Evolutionary conservation across 225 moss, liverwort and hornwort genomes (phyloP).

Genomic region (Physcomitrium patens): DNA sequence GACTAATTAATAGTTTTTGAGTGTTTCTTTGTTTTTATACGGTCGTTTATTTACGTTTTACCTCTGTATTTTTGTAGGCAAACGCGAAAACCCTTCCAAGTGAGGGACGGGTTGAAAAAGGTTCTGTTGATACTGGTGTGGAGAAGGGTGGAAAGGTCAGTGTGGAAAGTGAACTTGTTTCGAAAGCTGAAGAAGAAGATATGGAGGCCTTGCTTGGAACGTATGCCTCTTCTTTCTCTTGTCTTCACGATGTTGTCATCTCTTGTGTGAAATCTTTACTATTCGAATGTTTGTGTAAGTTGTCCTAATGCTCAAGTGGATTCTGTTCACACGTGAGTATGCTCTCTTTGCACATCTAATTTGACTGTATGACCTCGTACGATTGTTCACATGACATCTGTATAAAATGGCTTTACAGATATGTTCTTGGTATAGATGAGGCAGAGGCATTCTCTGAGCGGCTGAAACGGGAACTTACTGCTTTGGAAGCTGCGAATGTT

Average conservation of each 20-base stretch:
- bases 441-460: constrained; percentile 99
- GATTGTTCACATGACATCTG: constrained; percentile 19
- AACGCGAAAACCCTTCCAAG: constrained; percentile 92
- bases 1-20: constrained; percentile 1
- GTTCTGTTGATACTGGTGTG: constrained; percentile 61
- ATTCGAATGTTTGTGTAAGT: no score
- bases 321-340: not conserved
- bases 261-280: not conserved
- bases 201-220: constrained; percentile 99
- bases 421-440: constrained; percentile 99
- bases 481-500: constrained; percentile 98
- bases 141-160: constrained; percentile 69
- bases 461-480: constrained; percentile 95
- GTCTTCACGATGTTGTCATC: constrained; percentile 18
- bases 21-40: constrained; percentile 12
- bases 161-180: constrained; percentile 96
- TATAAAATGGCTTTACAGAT: constrained; percentile 56
- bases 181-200: constrained; percentile 99
- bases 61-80: constrained; percentile 57
- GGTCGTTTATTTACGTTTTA: not conserved
- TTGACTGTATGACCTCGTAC: not conserved
- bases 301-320: not conserved
- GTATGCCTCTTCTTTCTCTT: constrained; percentile 44
- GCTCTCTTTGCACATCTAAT: not conserved
- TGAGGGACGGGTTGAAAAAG: constrained; percentile 70